Percentiles rank a stretch among this genome's conserved stretches.
These are phyloP conservation scores for Echinosophora koreensis DNA, from an alignment of 306 rosid species.

Conservation along the genomic window DNA sequence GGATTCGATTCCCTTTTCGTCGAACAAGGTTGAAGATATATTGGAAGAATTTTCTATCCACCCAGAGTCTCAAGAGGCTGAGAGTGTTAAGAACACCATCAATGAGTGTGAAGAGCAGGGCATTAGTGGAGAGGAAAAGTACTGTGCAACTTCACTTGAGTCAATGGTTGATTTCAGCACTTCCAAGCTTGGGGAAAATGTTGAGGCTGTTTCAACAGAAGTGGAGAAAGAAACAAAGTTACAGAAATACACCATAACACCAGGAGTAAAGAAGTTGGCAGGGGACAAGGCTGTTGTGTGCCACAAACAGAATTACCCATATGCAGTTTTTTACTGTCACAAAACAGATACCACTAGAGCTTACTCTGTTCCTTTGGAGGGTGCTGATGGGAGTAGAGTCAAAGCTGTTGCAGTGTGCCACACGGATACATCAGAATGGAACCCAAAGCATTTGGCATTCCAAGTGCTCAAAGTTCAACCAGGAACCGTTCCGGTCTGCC, in stretches of 20 bases:
- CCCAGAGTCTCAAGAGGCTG: slow-evolving; percentile 56
- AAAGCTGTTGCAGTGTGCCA: slow-evolving; percentile 82
- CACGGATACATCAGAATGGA: slow-evolving; percentile 81
- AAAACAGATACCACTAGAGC: slow-evolving; percentile 50
- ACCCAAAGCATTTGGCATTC: slow-evolving; percentile 90
- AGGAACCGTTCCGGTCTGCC: slow-evolving; percentile 84
- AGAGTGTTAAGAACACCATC: slow-evolving; percentile 56
- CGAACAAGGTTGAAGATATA: slow-evolving; percentile 56
- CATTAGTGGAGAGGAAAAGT: slow-evolving; percentile 72
- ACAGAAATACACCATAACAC: slow-evolving; percentile 54
- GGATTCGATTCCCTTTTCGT: slow-evolving; percentile 73
- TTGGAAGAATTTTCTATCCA: slow-evolving; percentile 54
- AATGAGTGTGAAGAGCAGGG: slow-evolving; percentile 60
- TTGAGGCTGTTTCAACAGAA: slow-evolving; percentile 71
- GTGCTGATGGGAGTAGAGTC: slow-evolving; percentile 67
- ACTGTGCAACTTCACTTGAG: slow-evolving; percentile 85
- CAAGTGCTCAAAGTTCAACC: slow-evolving; percentile 77
- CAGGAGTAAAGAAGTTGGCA: slow-evolving; percentile 55
- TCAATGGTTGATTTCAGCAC: slow-evolving; percentile 83
- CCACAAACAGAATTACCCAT: slow-evolving; percentile 70
- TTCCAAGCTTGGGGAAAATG: slow-evolving; percentile 67
- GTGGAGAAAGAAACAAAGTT: slow-evolving; percentile 55
- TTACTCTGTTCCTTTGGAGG: slow-evolving; percentile 64
- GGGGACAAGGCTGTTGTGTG: slow-evolving; percentile 60
- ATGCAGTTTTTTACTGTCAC: slow-evolving; percentile 90